Conservation (phyloP, 305 asterid genomes). For the Solanum hybrid region DNA sequence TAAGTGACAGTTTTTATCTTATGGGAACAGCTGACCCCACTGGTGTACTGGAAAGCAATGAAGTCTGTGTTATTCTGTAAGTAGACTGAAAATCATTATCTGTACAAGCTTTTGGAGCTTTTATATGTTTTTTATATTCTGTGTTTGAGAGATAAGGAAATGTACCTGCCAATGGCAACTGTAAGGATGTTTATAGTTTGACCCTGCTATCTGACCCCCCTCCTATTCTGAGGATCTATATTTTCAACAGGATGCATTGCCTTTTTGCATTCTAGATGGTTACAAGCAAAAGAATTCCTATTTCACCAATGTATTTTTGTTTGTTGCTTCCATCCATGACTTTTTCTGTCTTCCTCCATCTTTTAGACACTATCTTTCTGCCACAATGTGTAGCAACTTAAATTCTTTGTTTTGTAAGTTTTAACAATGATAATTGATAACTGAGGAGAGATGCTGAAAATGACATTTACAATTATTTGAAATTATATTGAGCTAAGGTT, state of each 20-base stretch:
- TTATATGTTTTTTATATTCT: neutral
- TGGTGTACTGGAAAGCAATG: slow-evolving; percentile 27
- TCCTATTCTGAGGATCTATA: neutral
- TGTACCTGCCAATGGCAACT: neutral
- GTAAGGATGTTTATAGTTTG: neutral
- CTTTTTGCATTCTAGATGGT: neutral
- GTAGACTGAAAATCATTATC: slow-evolving; percentile 11
- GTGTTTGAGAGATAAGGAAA: neutral
- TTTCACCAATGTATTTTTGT: neutral
- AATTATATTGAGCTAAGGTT: neutral
- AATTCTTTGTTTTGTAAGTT: neutral
- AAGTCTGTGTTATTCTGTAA: slow-evolving; percentile 70
- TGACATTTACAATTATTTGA: neutral
- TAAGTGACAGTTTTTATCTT: slow-evolving; percentile 47
- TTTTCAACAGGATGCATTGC: neutral
- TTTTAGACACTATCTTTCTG: neutral
- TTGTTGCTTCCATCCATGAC: neutral
- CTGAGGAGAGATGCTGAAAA: neutral
- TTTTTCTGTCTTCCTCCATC: neutral
- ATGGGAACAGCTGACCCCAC: slow-evolving; percentile 77
- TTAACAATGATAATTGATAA: neutral
- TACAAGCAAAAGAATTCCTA: neutral
- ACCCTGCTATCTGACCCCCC: neutral
- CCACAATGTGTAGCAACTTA: neutral
- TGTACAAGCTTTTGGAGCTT: neutral